Conservation (phyloP, 1,284 basidiomycete genomes). For the Rhodofomes roseus region DNA sequence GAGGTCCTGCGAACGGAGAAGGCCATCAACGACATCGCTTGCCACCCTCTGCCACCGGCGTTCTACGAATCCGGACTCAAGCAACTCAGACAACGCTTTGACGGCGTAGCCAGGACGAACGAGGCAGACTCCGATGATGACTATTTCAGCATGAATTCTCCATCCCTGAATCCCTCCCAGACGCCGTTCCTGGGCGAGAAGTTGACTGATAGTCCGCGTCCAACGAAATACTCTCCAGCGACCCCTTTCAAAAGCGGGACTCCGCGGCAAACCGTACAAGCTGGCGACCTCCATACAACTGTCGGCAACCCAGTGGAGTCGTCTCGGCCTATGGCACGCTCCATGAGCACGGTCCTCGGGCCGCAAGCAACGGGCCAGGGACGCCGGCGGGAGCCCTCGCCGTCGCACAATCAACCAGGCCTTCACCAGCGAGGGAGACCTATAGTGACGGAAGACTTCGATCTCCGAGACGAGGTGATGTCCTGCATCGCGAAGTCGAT, state of each 20-base stretch:
- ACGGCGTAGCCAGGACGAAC: constrained; percentile 42
- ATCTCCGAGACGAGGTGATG: constrained; percentile 93
- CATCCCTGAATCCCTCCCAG: constrained; percentile 22
- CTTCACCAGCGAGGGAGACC: constrained; percentile 20
- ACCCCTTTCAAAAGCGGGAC: constrained; percentile 20
- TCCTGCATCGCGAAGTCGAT: constrained; percentile 97
- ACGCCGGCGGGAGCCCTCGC: constrained; percentile 8
- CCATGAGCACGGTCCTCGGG: constrained; percentile 41
- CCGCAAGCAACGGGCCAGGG: constrained; percentile 8
- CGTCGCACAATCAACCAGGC: neutral
- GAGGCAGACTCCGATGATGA: constrained; percentile 49
- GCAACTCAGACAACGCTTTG: constrained; percentile 83
- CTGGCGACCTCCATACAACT: constrained; percentile 63
- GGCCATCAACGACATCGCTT: constrained; percentile 94
- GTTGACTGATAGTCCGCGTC: constrained; percentile 22
- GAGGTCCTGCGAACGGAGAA: constrained; percentile 97
- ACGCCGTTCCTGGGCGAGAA: constrained; percentile 12
- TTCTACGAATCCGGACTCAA: constrained; percentile 97
- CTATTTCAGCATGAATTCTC: constrained; percentile 42
- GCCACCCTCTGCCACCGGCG: constrained; percentile 85
- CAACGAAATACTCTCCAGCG: constrained; percentile 8
- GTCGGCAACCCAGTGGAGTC: constrained; percentile 43
- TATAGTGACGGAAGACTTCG: constrained; percentile 61
- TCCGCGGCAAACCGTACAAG: constrained; percentile 46
- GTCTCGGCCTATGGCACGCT: constrained; percentile 44